Evolutionary conservation across 2,329 filamentous ascomycete genomes (phyloP).

Genomic region (Pseudogymnoascus sp.): DNA sequence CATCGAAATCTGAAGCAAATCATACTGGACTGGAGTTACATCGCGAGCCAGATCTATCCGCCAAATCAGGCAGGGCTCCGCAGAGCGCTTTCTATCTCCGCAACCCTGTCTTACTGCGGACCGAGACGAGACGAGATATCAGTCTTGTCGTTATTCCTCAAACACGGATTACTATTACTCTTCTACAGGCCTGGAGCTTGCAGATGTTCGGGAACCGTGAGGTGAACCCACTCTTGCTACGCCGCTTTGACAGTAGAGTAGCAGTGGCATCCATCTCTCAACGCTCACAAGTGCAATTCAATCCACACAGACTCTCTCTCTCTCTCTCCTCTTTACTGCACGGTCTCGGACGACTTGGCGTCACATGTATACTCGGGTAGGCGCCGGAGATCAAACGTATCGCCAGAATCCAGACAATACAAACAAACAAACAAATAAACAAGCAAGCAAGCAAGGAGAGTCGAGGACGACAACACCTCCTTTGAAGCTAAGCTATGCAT

Average conservation of each 20-base stretch:
- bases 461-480: not conserved
- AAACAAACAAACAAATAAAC: not conserved
- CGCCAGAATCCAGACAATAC: not conserved
- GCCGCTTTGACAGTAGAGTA: constrained; percentile 2
- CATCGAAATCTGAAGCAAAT: constrained; percentile 3
- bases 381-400: not conserved
- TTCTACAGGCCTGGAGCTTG: not conserved
- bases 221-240: constrained; percentile 2
- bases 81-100: constrained; percentile 6
- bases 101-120: constrained; percentile 3
- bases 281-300: not conserved
- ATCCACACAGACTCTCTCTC: not conserved
- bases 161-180: not conserved
- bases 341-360: not conserved
- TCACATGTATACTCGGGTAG: not conserved
- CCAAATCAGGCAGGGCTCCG: not conserved
- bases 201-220: not conserved
- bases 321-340: not conserved
- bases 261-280: not conserved
- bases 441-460: not conserved
- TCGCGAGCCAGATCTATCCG: not conserved
- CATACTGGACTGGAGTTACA: not conserved
- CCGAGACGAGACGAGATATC: not conserved
- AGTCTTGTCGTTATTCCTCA: not conserved
- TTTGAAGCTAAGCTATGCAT: not conserved